A percentile compares a stretch with the other conserved stretches of the same genome.
phyloP scores from a whole-genome alignment of 495 filamentous ascomycete genomes.

The Margaritispora aquatica region DNA sequence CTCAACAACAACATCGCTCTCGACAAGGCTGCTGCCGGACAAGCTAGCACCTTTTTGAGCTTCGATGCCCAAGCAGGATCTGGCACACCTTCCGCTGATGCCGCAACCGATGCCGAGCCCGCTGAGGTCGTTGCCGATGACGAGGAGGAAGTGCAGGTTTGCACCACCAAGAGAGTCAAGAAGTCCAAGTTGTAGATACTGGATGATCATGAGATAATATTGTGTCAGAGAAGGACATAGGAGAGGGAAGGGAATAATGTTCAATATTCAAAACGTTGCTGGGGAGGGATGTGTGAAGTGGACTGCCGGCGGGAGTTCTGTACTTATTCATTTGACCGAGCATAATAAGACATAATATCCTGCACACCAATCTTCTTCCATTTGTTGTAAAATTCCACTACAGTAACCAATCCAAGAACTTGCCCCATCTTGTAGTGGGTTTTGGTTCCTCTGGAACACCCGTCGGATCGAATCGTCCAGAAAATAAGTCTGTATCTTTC shows the following conservation, averaged over 20 bases:
- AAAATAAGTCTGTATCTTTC: conserved; percentile 13
- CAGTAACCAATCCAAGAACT: neutral
- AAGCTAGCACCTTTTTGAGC: neutral
- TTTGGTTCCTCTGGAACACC: conserved; percentile 13
- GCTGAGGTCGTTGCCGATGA: neutral
- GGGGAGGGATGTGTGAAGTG: neutral
- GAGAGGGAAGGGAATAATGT: neutral
- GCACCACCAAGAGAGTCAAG: neutral
- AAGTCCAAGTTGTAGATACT: neutral
- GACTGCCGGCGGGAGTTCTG: neutral
- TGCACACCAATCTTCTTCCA: too few species aligned
- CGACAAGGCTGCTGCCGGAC: neutral
- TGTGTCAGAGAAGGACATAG: neutral
- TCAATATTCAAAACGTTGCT: neutral
- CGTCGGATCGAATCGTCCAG: conserved; percentile 26
- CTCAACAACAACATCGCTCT: conserved; percentile 1
- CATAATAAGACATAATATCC: neutral
- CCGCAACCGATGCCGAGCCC: neutral
- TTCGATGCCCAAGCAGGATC: neutral
- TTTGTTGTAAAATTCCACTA: too few species aligned
- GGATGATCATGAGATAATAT: neutral
- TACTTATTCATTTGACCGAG: neutral
- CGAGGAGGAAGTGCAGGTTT: neutral
- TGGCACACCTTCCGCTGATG: neutral
- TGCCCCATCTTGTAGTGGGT: neutral